Evolutionary conservation across 176 grass and related monocot species (phyloP).

Genomic region (Guadua angustifolia): DNA sequence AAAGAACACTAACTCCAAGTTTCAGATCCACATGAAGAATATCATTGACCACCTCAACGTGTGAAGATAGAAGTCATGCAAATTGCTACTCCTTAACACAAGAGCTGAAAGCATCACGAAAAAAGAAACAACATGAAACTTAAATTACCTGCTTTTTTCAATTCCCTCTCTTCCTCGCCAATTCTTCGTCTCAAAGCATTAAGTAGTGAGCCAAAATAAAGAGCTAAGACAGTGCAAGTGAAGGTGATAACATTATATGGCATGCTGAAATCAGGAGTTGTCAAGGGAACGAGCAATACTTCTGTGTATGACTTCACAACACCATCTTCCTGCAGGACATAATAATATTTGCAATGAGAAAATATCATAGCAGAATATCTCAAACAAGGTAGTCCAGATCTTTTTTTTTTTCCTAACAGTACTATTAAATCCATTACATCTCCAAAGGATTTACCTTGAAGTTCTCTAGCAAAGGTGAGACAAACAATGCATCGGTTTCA

Average conservation of each 20-base stretch:
- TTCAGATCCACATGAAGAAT: constrained; percentile 6
- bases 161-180: constrained; percentile 79
- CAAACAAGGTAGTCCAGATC: neutral
- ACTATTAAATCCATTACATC: constrained; percentile 24
- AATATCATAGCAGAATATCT: constrained; percentile 20
- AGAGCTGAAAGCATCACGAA: neutral
- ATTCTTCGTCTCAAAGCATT: constrained; percentile 87
- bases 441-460: constrained; percentile 63
- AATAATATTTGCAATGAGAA: constrained; percentile 19
- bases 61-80: neutral
- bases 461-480: constrained; percentile 67
- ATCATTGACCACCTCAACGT: neutral
- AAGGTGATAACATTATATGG: constrained; percentile 99
- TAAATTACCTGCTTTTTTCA: constrained; percentile 66
- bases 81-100: neutral
- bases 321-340: constrained; percentile 67
- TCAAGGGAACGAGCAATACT: constrained; percentile 94
- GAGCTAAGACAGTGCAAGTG: constrained; percentile 89
- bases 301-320: constrained; percentile 88
- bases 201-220: constrained; percentile 92
- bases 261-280: constrained; percentile 99
- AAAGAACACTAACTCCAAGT: neutral
- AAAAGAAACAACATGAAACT: constrained; percentile 15
- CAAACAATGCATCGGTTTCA: constrained; percentile 39
- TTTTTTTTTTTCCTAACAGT: neutral